Evolutionary conservation across 495 filamentous ascomycete species (phyloP).

Genomic region (Venustampulla echinocandica): DNA sequence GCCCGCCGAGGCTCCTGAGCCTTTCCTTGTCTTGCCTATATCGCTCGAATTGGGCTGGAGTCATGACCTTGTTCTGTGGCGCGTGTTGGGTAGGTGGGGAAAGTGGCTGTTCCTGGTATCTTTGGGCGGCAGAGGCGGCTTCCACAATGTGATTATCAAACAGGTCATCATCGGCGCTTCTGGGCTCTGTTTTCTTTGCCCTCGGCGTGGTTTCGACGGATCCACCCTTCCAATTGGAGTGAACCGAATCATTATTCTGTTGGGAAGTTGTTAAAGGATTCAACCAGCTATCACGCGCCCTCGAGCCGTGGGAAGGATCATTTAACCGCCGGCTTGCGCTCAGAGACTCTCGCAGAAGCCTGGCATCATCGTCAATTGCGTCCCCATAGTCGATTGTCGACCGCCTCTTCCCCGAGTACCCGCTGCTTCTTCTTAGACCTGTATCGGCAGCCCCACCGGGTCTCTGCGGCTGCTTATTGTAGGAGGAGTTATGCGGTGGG

Average conservation of each 20-base stretch:
- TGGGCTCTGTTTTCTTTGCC: slow-evolving; percentile 10
- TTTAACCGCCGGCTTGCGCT: slow-evolving; percentile 33
- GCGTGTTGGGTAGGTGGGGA: slow-evolving; percentile 35
- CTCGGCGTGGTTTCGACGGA: slow-evolving; percentile 18
- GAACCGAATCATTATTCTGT: slow-evolving; percentile 28
- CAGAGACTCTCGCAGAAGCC: slow-evolving; percentile 54
- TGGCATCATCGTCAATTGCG: slow-evolving; percentile 61
- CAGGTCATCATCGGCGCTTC: slow-evolving; percentile 26
- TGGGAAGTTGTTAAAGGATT: slow-evolving; percentile 22
- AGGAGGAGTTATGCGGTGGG: slow-evolving; percentile 23
- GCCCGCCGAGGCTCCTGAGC: slow-evolving; percentile 39
- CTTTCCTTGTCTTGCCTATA: slow-evolving; percentile 75
- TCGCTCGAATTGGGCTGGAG: slow-evolving; percentile 75
- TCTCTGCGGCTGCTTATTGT: slow-evolving; percentile 5
- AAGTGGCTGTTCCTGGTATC: slow-evolving; percentile 22
- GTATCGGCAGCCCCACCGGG: slow-evolving; percentile 25
- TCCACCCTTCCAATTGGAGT: slow-evolving; percentile 25
- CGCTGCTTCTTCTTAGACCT: slow-evolving; percentile 40
- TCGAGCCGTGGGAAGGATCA: slow-evolving; percentile 32
- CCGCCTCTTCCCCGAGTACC: slow-evolving; percentile 35
- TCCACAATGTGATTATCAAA: slow-evolving; percentile 28
- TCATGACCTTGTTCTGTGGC: slow-evolving; percentile 70
- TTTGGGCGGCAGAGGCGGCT: slow-evolving; percentile 44
- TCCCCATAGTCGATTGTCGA: slow-evolving; percentile 33
- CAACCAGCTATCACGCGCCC: slow-evolving; percentile 20